phyloP scores from a whole-genome alignment of 768 basidiomycete genomes.

The Tylopilus sp. region DNA sequence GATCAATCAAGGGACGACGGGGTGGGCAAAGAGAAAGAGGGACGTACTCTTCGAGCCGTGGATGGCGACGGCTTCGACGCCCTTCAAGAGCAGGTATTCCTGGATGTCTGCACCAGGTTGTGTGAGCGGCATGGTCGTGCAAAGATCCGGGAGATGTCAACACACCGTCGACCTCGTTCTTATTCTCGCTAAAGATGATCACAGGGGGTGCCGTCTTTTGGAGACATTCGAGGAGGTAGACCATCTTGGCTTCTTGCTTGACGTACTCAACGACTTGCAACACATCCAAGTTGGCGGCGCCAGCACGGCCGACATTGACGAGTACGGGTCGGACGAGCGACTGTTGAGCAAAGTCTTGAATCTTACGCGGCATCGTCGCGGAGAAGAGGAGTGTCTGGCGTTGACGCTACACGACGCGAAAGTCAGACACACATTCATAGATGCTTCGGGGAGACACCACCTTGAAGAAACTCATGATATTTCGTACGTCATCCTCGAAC shows the following conservation, averaged over 20 bases:
- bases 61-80: constrained; percentile 97
- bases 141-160: neutral
- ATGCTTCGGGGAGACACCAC: constrained; percentile 38
- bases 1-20: neutral
- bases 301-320: constrained; percentile 97
- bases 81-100: constrained; percentile 94
- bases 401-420: constrained; percentile 63
- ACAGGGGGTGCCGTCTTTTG: constrained; percentile 99
- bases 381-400: constrained; percentile 96
- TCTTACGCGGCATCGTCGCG: constrained; percentile 98
- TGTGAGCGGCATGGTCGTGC: neutral
- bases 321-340: constrained; percentile 93
- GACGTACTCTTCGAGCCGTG: constrained; percentile 92
- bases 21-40: neutral
- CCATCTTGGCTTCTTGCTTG: constrained; percentile 99
- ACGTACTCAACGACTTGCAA: constrained; percentile 97
- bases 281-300: constrained; percentile 95
- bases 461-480: constrained; percentile 99
- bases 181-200: constrained; percentile 97
- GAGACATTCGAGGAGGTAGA: constrained; percentile 93
- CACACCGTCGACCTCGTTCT: constrained; percentile 99
- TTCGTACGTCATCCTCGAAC: constrained; percentile 97
- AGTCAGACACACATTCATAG: neutral
- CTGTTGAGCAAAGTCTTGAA: constrained; percentile 97
- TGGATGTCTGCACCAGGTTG: constrained; percentile 83